Evolutionary conservation across 257 asterid species (phyloP).

Genomic region (Fraxinus quadrangulata): DNA sequence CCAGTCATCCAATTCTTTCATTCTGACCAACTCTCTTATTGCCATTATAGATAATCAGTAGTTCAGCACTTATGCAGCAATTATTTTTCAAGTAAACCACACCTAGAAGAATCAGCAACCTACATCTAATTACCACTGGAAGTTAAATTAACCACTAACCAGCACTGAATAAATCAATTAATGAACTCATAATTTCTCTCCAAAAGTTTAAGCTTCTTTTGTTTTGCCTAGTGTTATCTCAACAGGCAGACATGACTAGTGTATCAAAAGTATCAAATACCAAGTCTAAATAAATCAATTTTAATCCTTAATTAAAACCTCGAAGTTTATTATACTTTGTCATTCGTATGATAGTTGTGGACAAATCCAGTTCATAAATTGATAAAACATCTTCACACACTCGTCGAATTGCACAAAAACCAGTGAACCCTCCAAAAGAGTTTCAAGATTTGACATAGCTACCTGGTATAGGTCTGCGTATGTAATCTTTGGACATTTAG

Average conservation of each 20-base stretch:
- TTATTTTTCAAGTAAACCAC: slow-evolving; percentile 2
- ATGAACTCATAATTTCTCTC: slow-evolving; percentile 2
- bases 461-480: slow-evolving; percentile 97
- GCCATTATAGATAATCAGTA: slow-evolving; percentile 1
- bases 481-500: slow-evolving; percentile 67
- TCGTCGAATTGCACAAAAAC: background rate
- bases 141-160: background rate
- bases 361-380: slow-evolving; percentile 14
- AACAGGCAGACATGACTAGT: background rate
- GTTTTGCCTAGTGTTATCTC: slow-evolving; percentile 10
- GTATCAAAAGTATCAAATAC: background rate
- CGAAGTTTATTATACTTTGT: background rate
- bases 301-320: slow-evolving; percentile 5
- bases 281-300: background rate
- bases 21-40: background rate
- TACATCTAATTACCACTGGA: slow-evolving; percentile 12
- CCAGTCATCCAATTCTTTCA: background rate
- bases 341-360: background rate
- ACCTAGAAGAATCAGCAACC: background rate
- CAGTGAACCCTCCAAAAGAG: background rate
- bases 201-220: background rate
- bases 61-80: background rate
- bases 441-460: slow-evolving; percentile 14
- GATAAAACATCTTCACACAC: slow-evolving; percentile 5
- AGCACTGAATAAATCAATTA: background rate